Conservation (phyloP, 176 grass and related monocot species). For the Aegilops umbellulata region DNA sequence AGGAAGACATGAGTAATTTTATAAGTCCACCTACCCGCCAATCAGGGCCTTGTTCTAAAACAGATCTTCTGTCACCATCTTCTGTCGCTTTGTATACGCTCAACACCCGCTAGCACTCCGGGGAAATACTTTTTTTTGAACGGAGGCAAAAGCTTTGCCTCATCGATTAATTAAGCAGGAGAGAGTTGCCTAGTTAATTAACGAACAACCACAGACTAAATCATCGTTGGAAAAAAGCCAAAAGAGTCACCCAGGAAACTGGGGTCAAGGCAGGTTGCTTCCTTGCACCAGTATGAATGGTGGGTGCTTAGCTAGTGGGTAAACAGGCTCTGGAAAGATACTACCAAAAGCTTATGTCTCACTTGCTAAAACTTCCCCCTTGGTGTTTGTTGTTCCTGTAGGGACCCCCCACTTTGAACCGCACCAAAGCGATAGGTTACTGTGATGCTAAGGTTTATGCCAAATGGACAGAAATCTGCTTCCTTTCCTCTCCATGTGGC, state of each 20-base stretch:
- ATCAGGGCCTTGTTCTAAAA: no score
- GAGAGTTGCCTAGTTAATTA: no score
- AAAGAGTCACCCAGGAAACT: not conserved
- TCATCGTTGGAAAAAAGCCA: not conserved
- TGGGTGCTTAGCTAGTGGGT: no score
- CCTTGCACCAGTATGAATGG: conserved; percentile 29
- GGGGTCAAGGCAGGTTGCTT: conserved; percentile 3
- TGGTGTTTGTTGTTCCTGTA: no score
- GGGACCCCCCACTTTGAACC: conserved; percentile 6
- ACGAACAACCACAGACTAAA: not conserved
- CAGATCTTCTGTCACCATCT: no score
- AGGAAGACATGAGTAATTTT: no score
- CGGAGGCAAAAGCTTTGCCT: no score
- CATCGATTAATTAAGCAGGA: no score
- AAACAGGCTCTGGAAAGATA: not conserved
- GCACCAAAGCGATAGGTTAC: conserved; percentile 6
- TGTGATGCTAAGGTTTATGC: conserved; percentile 24
- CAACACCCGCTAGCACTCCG: no score
- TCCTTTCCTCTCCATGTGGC: conserved; percentile 2
- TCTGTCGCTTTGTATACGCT: no score
- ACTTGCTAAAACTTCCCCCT: conserved; percentile 18
- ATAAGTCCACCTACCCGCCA: no score
- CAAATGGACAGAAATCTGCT: conserved; percentile 25
- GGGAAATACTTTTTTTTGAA: no score
- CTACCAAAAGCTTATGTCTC: conserved; percentile 42